Percentiles rank a stretch among this genome's conserved stretches.
Conservation (phyloP, 495 filamentous ascomycete genomes). For the Penicillium verhagenii region DNA sequence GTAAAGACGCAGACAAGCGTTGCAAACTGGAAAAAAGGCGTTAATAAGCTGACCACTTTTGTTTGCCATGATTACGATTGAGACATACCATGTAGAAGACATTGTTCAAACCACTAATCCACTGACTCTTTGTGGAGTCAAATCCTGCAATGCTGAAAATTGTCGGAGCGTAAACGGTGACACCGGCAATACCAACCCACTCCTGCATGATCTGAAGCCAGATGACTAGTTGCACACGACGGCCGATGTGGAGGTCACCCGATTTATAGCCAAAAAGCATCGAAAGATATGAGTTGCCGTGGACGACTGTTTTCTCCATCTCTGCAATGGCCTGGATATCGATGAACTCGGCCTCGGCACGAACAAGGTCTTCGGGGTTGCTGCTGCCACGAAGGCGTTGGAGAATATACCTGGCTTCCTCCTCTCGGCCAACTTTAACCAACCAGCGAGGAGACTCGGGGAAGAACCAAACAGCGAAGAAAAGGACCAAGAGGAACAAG, state of each 20-base stretch:
- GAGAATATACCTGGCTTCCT: conserved; percentile 63
- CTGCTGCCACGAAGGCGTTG: conserved; percentile 58
- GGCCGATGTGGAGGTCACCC: conserved; percentile 62
- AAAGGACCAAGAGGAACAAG: conserved; percentile 54
- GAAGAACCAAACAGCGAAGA: conserved; percentile 56
- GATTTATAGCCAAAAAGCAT: conserved; percentile 66
- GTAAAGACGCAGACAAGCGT: conserved; percentile 68
- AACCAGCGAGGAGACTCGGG: conserved; percentile 68
- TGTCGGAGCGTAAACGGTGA: conserved; percentile 65
- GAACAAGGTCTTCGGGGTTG: conserved; percentile 48
- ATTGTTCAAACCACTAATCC: conserved; percentile 69
- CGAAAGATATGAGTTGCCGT: conserved; percentile 53
- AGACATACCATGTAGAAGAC: conserved; percentile 56
- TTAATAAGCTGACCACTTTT: not conserved
- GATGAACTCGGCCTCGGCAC: conserved; percentile 60
- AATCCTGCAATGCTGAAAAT: conserved; percentile 70
- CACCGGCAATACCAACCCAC: conserved; percentile 70
- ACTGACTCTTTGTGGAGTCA: conserved; percentile 56
- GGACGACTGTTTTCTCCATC: conserved; percentile 51
- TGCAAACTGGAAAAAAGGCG: conserved; percentile 37
- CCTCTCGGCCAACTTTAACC: conserved; percentile 58
- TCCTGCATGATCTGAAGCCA: conserved; percentile 75
- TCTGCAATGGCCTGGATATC: conserved; percentile 61
- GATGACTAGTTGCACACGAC: conserved; percentile 66
- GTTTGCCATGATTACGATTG: not conserved